Percentiles rank a stretch among this genome's conserved stretches.
These are phyloP conservation scores for Clarireedia paspali DNA, from an alignment of 2,329 filamentous ascomycete genomes.

Conservation along the genomic window DNA sequence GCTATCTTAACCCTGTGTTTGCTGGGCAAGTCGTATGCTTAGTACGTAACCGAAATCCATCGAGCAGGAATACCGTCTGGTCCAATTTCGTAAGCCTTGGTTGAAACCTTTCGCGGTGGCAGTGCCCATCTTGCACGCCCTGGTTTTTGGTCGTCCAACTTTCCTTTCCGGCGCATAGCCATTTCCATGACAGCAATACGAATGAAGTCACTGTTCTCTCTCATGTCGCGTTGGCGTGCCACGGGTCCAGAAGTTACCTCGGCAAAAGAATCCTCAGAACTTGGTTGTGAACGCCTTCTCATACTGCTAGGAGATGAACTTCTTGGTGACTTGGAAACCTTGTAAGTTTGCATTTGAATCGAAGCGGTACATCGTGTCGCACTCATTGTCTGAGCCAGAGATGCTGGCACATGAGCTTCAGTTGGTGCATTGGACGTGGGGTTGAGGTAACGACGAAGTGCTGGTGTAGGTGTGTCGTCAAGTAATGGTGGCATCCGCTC, in stretches of 20 bases:
- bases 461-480: constrained; percentile 57
- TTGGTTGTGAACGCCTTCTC: constrained; percentile 24
- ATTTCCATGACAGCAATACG: constrained; percentile 65
- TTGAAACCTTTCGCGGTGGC: constrained; percentile 51
- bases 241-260: constrained; percentile 34
- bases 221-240: constrained; percentile 57
- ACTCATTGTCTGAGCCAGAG: constrained; percentile 30
- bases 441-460: constrained; percentile 60
- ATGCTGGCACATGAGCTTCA: constrained; percentile 32
- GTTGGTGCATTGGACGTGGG: constrained; percentile 46
- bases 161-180: constrained; percentile 60
- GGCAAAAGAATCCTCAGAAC: constrained; percentile 27
- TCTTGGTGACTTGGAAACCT: constrained; percentile 30
- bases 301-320: constrained; percentile 32
- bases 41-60: constrained; percentile 40
- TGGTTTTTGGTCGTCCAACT: constrained; percentile 58
- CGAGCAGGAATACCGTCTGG: constrained; percentile 50
- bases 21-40: constrained; percentile 1
- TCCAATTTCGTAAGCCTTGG: constrained; percentile 48
- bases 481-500: constrained; percentile 56
- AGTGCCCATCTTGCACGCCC: constrained; percentile 60
- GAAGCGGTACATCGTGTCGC: constrained; percentile 51
- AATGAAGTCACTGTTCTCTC: constrained; percentile 64
- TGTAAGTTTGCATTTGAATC: constrained; percentile 66
- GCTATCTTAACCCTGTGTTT: background rate